Evolutionary conservation across 257 asterid genomes (phyloP).

Genomic region (Przewalskia tangutica): DNA sequence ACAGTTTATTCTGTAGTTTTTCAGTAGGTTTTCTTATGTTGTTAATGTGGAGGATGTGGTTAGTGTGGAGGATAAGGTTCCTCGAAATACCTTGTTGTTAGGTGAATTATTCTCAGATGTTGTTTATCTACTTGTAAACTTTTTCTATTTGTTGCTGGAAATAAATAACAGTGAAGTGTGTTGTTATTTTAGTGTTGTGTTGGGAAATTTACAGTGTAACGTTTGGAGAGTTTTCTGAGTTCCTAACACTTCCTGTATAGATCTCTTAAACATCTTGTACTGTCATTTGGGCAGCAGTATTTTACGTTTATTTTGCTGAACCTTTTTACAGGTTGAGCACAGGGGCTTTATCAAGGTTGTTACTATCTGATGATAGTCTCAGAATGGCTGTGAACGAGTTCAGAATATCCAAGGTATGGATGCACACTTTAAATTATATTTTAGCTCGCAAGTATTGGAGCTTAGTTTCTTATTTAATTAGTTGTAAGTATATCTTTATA

Average conservation of each 20-base stretch:
- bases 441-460: background rate
- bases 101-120: no score
- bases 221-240: no score
- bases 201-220: no score
- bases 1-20: no score
- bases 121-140: no score
- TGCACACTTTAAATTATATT: background rate
- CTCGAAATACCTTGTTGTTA: no score
- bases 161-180: no score
- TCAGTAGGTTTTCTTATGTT: no score
- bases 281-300: background rate
- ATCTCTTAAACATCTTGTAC: background rate
- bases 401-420: slow-evolving; percentile 61
- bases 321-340: slow-evolving; percentile 62
- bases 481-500: background rate
- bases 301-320: background rate
- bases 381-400: slow-evolving; percentile 77
- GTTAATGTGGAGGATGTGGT: no score
- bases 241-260: background rate
- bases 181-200: no score
- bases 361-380: slow-evolving; percentile 82
- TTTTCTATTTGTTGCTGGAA: no score
- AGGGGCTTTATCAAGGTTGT: slow-evolving; percentile 81
- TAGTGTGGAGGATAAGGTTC: no score
- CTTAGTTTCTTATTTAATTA: background rate